Evolutionary conservation across 1,139 yeast genomes (phyloP), one percentile per base, ranked within the genome.

Genomic region (Blastobotrys elegans): DNA sequence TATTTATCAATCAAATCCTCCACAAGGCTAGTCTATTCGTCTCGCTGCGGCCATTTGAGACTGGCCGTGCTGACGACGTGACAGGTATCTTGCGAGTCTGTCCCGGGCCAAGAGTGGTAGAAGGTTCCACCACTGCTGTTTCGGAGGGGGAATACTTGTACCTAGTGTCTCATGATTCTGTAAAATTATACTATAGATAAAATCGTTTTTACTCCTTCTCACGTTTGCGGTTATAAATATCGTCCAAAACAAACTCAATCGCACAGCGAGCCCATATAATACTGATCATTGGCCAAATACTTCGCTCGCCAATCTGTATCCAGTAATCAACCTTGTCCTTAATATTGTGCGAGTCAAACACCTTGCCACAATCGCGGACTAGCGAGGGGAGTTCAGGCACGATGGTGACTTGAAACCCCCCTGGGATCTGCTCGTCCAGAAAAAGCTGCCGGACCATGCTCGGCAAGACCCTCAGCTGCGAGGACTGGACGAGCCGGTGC

Each of bases 281-380:
- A 0, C 97, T 88, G 54, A 88, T 74, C 51, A 87, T 77, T 0
- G 96, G 96, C 98, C 98, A 92, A 0, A 90, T 89, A 43, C 95
- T 84, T 55, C 85, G 74, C 64, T 90, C 97, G 3, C 99, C 99
- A 30, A 90, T 89, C 46, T 77, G 70, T 2, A 89, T 80, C 95
- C 97, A 90, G 60, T 88, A 88, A 2, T 89, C 86, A 27, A 89
- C 84, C 61, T 87, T 89, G 50, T 81, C 78, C 47, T 69, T 62
- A 13, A 78, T 69, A 50, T 78, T 72, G 53, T 87, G 86, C 7
- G 87, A 81, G 56, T 89, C 95, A 58, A 85, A 81, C 1, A 84
- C 80, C 53, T 85, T 71, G 30, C 86, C 81, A 56, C 82, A 78
- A 61, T 86, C 95, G 35, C 73, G 72, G 40, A 84, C 62, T 43